Evolutionary conservation across 2,329 filamentous ascomycete species (phyloP), one percentile per base, ranked within the genome.

Genomic region (Venturia carpophila): DNA sequence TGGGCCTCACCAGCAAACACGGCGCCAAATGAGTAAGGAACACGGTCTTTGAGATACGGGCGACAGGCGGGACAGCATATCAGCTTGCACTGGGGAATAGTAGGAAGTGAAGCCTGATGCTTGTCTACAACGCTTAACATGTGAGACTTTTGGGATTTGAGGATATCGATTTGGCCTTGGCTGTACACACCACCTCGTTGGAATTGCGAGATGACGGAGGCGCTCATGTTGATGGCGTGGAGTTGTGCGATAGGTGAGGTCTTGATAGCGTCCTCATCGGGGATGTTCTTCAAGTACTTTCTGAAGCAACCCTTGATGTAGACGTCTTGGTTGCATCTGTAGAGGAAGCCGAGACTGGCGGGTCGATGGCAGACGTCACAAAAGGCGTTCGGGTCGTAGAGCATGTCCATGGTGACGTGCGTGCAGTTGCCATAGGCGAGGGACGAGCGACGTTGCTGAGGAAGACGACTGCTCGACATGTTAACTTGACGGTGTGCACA

Each of bases 291-390:
- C 19, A 34, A 15, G 52, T 58, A 58, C 30, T 58, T 58, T 15
- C 19, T 58, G 15, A 15, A 19, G 27, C 27, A 34, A 4, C 43
- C 19, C 5, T 65, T 27, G n/a, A 58, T 42, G 42, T 49, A 41
- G 37, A 21, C n/a, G 64, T 92, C 89, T 72, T 90, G 84, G 15
- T 81, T 83, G 74, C 91, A 94, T 66, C 82, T 79, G 73, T 90
- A 94, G 27, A 94, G 76, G 84, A 88, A 94, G 34, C 89, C 88
- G 64, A 87, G 79, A 19, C 79, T 75, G 0, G 87, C 83, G 1
- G 74, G 73, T 49, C 76, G 75, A 47, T 77, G 76, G 70, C 90
- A 94, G 30, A 79, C 71, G 9, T 80, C 75, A 75, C 90, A 94
- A 21, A 73, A 71, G 37, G 79, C 72, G 24, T 75, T 66, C 42